Evolutionary conservation across 2,329 filamentous ascomycete genomes (phyloP), one percentile per base, ranked within the genome.

Genomic region (Penicillium sclerotigenum): DNA sequence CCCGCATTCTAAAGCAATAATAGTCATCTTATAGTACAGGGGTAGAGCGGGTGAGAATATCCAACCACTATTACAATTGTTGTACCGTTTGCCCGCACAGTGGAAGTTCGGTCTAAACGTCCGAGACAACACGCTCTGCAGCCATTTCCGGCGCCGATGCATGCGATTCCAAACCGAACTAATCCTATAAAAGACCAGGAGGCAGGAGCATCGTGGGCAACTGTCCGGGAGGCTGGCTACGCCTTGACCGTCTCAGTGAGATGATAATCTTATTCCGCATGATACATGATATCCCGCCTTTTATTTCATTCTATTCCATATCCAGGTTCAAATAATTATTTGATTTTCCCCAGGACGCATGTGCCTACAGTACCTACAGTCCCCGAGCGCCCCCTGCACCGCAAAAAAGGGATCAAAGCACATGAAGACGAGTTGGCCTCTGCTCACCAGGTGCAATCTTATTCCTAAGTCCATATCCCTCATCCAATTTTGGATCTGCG

Each of bases 391-490:
- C 47, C 47, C 58, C 49, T 59, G 38, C 51, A 46, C 42, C 33
- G 34, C 7, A 20, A 31, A 45, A 45, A 41, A 41, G 40, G 36
- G 58, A 54, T 36, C 59, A 48, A 50, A 59, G 59, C 59, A 57
- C 58, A 50, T 49, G 45, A 47, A 31, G 41, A 47, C 7, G 16
- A 38, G 29, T 20, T 52, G 14, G 38, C 11, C 40, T 46, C 20
- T 38, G 11, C 38, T 22, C 29, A 42, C 48, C 31, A 45, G 6
- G 18, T 26, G 26, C 36, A 49, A 41, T 22, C 4, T 36, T 49
- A 31, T 29, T n/a, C 36, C 36, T 4, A 29, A 41, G 28, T 14
- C n/a, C 14, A 22, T 8, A 40, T 38, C n/a, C 34, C 47, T 22
- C 34, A n/a, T 29, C 24, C 24, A 20, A 11, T 9, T 46, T 8